Percentiles rank a stretch among this genome's conserved stretches.
phyloP scores from a whole-genome alignment of 306 rosid species.

The Hippophae gyantsensis region DNA sequence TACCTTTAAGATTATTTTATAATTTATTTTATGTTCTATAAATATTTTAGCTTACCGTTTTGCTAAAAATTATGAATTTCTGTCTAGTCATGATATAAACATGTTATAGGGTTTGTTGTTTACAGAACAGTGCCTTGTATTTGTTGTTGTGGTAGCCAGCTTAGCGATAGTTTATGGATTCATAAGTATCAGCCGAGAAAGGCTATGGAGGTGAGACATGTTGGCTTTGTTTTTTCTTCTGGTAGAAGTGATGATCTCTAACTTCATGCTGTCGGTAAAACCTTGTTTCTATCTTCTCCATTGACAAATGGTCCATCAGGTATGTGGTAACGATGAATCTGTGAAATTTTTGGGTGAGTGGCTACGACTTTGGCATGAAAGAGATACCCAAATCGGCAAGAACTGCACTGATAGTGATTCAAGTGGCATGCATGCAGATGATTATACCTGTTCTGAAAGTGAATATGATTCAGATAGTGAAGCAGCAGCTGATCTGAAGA shows the following conservation, averaged over 20 bases:
- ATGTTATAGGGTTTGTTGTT: slow-evolving; percentile 14
- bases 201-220: slow-evolving; percentile 52
- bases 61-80: slow-evolving; percentile 1
- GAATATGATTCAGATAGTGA: slow-evolving; percentile 39
- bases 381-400: slow-evolving; percentile 29
- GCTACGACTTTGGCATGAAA: slow-evolving; percentile 67
- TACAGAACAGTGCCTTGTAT: slow-evolving; percentile 44
- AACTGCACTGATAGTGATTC: slow-evolving; percentile 26
- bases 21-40: neutral
- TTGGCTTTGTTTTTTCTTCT: slow-evolving; percentile 9
- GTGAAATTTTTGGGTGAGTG: slow-evolving; percentile 60
- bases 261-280: slow-evolving; percentile 2
- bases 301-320: slow-evolving; percentile 36
- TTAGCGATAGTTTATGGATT: slow-evolving; percentile 54
- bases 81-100: neutral
- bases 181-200: slow-evolving; percentile 67
- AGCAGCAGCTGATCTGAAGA: slow-evolving; percentile 38
- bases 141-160: slow-evolving; percentile 33
- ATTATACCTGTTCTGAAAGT: slow-evolving; percentile 32
- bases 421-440: slow-evolving; percentile 19
- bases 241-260: slow-evolving; percentile 15
- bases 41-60: too few relatives aligned
- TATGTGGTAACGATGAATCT: slow-evolving; percentile 73
- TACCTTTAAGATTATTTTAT: neutral
- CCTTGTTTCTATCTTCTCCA: neutral